Evolutionary conservation across 2,329 filamentous ascomycete genomes (phyloP), one percentile per base, ranked within the genome.

Genomic region (Fusarium sublunatum): DNA sequence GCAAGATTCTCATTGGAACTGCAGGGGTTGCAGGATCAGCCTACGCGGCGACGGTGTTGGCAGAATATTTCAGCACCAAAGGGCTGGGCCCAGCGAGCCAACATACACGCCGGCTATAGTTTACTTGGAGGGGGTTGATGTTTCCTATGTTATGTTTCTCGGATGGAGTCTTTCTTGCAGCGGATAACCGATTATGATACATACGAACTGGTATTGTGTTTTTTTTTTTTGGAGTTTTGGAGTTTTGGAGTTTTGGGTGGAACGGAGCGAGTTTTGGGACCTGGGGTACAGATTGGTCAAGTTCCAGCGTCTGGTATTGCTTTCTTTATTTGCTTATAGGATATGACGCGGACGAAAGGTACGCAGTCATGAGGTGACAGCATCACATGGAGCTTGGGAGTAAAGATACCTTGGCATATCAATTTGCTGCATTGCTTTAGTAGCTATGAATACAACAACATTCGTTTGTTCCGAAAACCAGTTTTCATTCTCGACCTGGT

Each of bases 41-140:
- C 2, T 91, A 89, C 67, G 82, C 81, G 2, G 75, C 86, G 19
- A 86, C 87, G 8, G 81, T 87, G 12, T 76, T 86, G n/a, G 78
- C 78, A 2, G 87, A 90, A 65, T 85, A 83, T 51, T 81, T 87
- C 54, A 79, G 76, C 39, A 84, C 79, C 0, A 81, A 82, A 1
- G 82, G 81, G 13, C 13, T 28, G 24, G 4, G 28, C 63, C 22
- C 47, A 6, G 41, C 57, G 39, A 8, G 78, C 81, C 55, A 53
- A 11, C 13, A 44, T 32, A 45, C 39, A 19, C 31, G 50, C 36
- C 44, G 39, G 7, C 40, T 38, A 28, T 64, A 53, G 31, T 31
- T 35, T 32, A n/a, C 13, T 28, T 15, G 13, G 13, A 43, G 15
- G 26, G 15, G 12, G 25, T 7, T 9, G 12, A 9, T 29, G 38